These are phyloP conservation scores for Metschnikowia bowlesiae DNA, from an alignment of 805 yeast species.

Conservation along the genomic window DNA sequence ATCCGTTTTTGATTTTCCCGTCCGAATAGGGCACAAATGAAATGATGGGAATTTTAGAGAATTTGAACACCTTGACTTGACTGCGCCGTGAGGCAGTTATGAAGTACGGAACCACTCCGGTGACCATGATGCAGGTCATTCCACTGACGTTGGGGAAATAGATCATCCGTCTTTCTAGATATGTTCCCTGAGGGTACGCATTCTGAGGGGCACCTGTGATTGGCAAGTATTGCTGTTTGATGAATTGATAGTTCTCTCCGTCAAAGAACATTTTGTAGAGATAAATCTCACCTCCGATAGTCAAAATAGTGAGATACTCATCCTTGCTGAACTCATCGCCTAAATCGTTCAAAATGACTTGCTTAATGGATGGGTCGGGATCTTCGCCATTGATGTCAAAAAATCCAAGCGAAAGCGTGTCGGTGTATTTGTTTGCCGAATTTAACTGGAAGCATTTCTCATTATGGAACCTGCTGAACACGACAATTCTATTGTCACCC, in stretches of 20 bases:
- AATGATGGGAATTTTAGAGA: conserved; percentile 60
- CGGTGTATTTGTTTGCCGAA: conserved; percentile 45
- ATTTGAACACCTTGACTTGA: conserved; percentile 59
- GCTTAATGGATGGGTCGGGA: conserved; percentile 74
- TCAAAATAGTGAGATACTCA: conserved; percentile 65
- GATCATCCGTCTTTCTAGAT: conserved; percentile 63
- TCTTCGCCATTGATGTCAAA: conserved; percentile 50
- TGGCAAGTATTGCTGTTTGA: conserved; percentile 41
- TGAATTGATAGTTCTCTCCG: conserved; percentile 38
- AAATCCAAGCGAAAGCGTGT: conserved; percentile 37
- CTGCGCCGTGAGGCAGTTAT: conserved; percentile 64
- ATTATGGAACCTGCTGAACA: conserved; percentile 53
- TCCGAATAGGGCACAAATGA: conserved; percentile 58
- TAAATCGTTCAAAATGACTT: conserved; percentile 54
- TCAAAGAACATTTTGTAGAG: conserved; percentile 57
- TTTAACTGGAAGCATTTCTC: conserved; percentile 52
- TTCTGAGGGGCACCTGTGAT: conserved; percentile 80
- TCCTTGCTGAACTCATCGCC: conserved; percentile 56
- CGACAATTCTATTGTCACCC: conserved; percentile 69
- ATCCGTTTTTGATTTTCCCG: conserved; percentile 40
- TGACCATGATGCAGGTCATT: conserved; percentile 56
- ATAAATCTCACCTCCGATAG: conserved; percentile 76
- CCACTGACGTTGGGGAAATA: conserved; percentile 57
- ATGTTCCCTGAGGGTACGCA: conserved; percentile 65
- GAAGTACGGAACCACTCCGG: conserved; percentile 70